Percentiles rank a stretch among this genome's conserved stretches.
These are phyloP conservation scores for Aegle marmelos DNA, from an alignment of 345 rosid species.

Conservation along the genomic window DNA sequence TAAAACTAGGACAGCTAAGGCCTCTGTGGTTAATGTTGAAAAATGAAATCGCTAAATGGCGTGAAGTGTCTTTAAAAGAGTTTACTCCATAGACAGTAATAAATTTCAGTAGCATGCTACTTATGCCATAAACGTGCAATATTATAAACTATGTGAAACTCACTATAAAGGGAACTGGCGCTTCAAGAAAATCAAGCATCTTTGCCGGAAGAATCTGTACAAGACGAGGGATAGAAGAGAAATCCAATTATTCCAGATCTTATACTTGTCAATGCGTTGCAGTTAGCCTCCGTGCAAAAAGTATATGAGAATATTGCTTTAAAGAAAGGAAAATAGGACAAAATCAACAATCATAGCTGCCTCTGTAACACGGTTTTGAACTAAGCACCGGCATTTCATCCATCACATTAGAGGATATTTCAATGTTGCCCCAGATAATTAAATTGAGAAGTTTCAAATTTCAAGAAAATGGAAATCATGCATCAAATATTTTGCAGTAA, in stretches of 20 bases:
- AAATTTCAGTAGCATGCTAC: background rate
- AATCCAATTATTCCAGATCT: background rate
- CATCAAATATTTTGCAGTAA: background rate
- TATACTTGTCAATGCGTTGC: background rate
- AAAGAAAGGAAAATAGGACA: background rate
- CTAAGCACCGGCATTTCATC: too few relatives aligned
- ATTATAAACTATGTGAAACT: conserved; percentile 28
- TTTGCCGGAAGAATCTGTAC: conserved; percentile 75
- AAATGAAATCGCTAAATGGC: background rate
- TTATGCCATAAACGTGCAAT: background rate
- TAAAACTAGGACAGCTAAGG: background rate
- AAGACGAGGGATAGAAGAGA: conserved; percentile 5
- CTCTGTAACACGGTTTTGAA: too few relatives aligned
- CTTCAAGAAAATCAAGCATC: conserved; percentile 98
- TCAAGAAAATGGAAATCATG: background rate
- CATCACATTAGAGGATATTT: background rate
- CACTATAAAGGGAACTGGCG: conserved; percentile 97
- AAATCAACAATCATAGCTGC: background rate
- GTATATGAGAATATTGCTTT: background rate
- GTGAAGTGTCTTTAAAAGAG: background rate
- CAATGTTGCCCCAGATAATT: background rate
- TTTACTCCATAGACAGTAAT: background rate
- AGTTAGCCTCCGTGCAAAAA: background rate
- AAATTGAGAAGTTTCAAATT: background rate
- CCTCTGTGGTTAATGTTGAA: background rate